Evolutionary conservation across 352 stramenopile genomes (phyloP).

Genomic region (Hyaloperonospora brassicae): DNA sequence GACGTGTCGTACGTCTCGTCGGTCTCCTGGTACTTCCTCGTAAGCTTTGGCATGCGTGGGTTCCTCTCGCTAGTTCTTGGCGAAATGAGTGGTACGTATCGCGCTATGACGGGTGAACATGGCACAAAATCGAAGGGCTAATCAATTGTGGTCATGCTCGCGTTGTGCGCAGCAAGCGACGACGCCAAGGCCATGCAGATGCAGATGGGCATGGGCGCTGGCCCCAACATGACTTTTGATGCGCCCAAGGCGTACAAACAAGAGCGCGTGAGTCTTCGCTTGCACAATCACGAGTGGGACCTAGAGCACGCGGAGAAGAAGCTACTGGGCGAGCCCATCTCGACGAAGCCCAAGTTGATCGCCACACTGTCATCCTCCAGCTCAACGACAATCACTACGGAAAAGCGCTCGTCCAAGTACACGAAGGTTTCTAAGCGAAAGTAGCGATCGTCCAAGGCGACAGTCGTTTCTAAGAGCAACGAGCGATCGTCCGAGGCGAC

Average conservation of each 20-base stretch:
- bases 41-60: slow-evolving; percentile 96
- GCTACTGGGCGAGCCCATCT: slow-evolving; percentile 65
- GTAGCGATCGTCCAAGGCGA: slow-evolving; percentile 19
- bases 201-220: slow-evolving; percentile 88
- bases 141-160: slow-evolving; percentile 3
- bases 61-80: slow-evolving; percentile 96
- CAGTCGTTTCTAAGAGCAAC: slow-evolving; percentile 65
- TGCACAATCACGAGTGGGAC: slow-evolving; percentile 78
- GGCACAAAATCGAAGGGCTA: background rate
- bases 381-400: slow-evolving; percentile 26
- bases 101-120: background rate
- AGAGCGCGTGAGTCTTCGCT: slow-evolving; percentile 72
- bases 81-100: slow-evolving; percentile 66
- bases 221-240: slow-evolving; percentile 84
- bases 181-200: slow-evolving; percentile 87
- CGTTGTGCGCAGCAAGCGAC: slow-evolving; percentile 56
- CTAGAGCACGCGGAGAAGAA: slow-evolving; percentile 80
- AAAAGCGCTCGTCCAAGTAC: slow-evolving; percentile 63
- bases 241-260: slow-evolving; percentile 87
- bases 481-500: slow-evolving; percentile 5
- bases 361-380: slow-evolving; percentile 8
- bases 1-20: slow-evolving; percentile 97
- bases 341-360: slow-evolving; percentile 31
- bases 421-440: slow-evolving; percentile 69
- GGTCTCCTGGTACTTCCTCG: slow-evolving; percentile 98